Evolutionary conservation across 2,329 filamentous ascomycete genomes (phyloP), one percentile per base, ranked within the genome.

Genomic region (Monosporascus sp.): DNA sequence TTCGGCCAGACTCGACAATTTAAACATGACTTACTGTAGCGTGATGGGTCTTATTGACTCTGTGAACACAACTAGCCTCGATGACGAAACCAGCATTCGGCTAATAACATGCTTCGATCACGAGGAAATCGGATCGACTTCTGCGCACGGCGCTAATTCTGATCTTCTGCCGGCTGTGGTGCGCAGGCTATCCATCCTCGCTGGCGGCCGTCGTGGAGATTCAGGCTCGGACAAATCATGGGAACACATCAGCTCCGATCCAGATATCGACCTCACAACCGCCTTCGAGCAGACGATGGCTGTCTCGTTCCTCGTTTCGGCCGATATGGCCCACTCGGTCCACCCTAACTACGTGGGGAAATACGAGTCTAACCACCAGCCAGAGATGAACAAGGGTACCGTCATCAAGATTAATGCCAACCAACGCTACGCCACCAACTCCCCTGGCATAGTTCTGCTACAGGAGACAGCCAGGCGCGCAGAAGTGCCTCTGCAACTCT

Each of bases 331-430:
- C 1, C 94, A 99, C 75, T 88, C 88, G 5, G 86, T 99, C 15
- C 91, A 99, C 72, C 94, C 94, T 53, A 99, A 99, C 76, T 99
- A 97, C 70, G 80, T 86, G 5, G 84, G 76, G 62, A 97, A 97
- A 73, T 96, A 97, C 73, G 94, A 99, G 75, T 73, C 84, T 37
- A 88, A 90, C 63, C 94, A 99, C 74, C 84, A 89, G 60, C 94
- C 94, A 5, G 87, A 92, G 72, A 95, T 99, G 82, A 99, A 99
- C 80, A 89, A 91, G 71, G 94, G 94, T 50, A 90, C 90, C 4
- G 93, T 97, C 46, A 91, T 99, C 78, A 99, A 99, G 76, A 82
- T 99, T 78, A 99, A 99, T 69, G 94, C 94, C 58, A 99, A 97
- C 71, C 91, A 94, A 62, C 87, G 92, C 58, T 99, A 99, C 73